phyloP scores from a whole-genome alignment of 2,329 filamentous ascomycete species.

The Plenodomus biglobosus region DNA sequence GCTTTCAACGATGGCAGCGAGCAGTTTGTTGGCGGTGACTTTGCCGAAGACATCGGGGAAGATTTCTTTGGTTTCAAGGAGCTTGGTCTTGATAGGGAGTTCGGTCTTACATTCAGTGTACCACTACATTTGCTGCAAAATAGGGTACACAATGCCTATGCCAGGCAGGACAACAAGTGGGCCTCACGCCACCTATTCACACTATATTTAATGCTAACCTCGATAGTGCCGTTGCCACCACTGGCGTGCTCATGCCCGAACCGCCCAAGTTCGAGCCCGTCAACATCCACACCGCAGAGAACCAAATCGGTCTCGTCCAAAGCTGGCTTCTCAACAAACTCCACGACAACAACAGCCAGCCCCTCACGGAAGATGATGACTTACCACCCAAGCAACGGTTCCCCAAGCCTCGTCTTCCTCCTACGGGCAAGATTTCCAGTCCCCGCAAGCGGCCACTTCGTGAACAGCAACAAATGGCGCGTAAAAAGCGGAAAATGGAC shows the following conservation, averaged over 20 bases:
- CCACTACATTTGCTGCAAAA: conserved; percentile 92
- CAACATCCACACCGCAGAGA: conserved; percentile 73
- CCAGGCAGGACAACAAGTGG: conserved; percentile 69
- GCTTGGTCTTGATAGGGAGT: conserved; percentile 86
- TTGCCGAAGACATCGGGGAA: conserved; percentile 95
- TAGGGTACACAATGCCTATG: conserved; percentile 81
- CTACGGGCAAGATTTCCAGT: conserved; percentile 84
- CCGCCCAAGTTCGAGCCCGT: conserved; percentile 74
- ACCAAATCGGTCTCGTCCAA: conserved; percentile 83
- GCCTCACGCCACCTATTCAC: conserved; percentile 19
- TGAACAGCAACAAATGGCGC: conserved; percentile 79
- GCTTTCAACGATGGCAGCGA: conserved; percentile 97
- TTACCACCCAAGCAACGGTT: conserved; percentile 86
- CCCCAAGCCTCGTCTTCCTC: conserved; percentile 61
- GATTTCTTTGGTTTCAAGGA: conserved; percentile 99
- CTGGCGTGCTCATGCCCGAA: conserved; percentile 65
- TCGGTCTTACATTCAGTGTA: conserved; percentile 86
- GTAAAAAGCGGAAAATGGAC: conserved; percentile 78
- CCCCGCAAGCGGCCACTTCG: conserved; percentile 80
- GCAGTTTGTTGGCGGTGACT: conserved; percentile 94
- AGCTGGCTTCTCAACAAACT: conserved; percentile 91
- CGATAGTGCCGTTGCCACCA: conserved; percentile 59
- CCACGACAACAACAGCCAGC: conserved; percentile 77
- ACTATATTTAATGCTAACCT: conserved; percentile 21
- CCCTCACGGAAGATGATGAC: conserved; percentile 91